Percentiles rank a stretch among this genome's conserved stretches.
phyloP scores from a whole-genome alignment of 352 stramenopile species.

The Phytophthora capsici region DNA sequence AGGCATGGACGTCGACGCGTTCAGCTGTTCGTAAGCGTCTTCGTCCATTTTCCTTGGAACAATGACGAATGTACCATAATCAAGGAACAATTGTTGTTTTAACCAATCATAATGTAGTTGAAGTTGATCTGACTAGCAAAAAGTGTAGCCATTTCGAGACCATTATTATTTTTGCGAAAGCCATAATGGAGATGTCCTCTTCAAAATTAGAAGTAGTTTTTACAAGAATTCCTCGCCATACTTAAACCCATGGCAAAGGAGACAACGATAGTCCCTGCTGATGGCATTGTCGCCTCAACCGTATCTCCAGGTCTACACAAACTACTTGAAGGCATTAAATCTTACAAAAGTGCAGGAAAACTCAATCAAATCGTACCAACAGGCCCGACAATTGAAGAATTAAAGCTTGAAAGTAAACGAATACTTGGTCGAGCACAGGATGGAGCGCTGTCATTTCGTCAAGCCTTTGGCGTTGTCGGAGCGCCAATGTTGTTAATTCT shows the following conservation, averaged over 20 bases:
- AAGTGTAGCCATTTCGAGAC: slow-evolving; percentile 23
- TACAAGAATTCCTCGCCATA: background rate
- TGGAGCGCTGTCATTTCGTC: slow-evolving; percentile 6
- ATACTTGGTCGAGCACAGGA: slow-evolving; percentile 2
- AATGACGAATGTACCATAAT: slow-evolving; percentile 6
- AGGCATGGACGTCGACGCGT: slow-evolving; percentile 6
- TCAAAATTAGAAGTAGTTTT: background rate
- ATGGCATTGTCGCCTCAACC: background rate
- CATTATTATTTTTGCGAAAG: background rate
- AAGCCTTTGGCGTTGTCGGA: slow-evolving; percentile 16
- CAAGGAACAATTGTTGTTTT: background rate
- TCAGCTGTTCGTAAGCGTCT: background rate
- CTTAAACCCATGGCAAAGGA: background rate
- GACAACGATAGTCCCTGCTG: too few species aligned
- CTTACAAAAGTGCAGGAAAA: background rate
- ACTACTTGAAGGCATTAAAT: background rate
- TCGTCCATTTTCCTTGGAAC: slow-evolving; percentile 19
- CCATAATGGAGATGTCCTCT: too few species aligned
- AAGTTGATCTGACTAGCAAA: slow-evolving; percentile 2
- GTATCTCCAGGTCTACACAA: background rate
- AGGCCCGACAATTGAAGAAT: background rate
- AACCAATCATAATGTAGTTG: slow-evolving; percentile 4
- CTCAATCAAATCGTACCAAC: slow-evolving; percentile 7
- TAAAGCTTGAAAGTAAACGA: slow-evolving; percentile 14
- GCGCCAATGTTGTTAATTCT: slow-evolving; percentile 26